Conservation (phyloP, 257 asterid species). For the Nicotiana tomentosiformis region DNA sequence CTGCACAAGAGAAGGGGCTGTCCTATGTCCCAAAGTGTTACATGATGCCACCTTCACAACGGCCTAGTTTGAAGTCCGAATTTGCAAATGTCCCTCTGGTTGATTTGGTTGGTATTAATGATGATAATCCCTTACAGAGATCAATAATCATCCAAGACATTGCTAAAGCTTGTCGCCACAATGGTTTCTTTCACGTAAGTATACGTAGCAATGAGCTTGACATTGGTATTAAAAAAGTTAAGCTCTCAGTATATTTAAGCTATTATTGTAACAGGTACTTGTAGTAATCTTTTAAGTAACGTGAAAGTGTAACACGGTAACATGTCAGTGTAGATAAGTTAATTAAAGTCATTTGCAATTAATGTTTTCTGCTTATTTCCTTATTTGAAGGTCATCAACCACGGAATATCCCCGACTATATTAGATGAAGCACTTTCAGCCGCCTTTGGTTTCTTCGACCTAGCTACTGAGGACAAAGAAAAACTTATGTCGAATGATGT, state of each 20-base stretch:
- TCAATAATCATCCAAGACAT: slow-evolving; percentile 17
- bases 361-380: not conserved
- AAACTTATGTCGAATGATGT: slow-evolving; percentile 35
- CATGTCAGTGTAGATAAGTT: not conserved
- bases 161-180: slow-evolving; percentile 23
- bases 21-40: slow-evolving; percentile 33
- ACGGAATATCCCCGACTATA: slow-evolving; percentile 29
- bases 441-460: slow-evolving; percentile 29
- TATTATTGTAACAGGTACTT: too few relatives aligned
- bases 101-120: slow-evolving; percentile 23
- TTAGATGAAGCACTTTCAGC: slow-evolving; percentile 32
- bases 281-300: too few relatives aligned
- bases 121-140: slow-evolving; percentile 11
- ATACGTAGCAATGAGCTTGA: not conserved
- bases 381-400: slow-evolving; percentile 33
- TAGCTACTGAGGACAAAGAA: slow-evolving; percentile 29
- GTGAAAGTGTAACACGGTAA: too few relatives aligned
- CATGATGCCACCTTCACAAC: slow-evolving; percentile 4
- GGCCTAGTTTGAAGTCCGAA: slow-evolving; percentile 2
- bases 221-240: too few relatives aligned
- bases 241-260: too few relatives aligned
- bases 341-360: not conserved
- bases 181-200: slow-evolving; percentile 51
- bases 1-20: slow-evolving; percentile 34
- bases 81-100: slow-evolving; percentile 15